phyloP scores from a whole-genome alignment of 73 alveolate genomes.

The Tetrahymena elliotti region DNA sequence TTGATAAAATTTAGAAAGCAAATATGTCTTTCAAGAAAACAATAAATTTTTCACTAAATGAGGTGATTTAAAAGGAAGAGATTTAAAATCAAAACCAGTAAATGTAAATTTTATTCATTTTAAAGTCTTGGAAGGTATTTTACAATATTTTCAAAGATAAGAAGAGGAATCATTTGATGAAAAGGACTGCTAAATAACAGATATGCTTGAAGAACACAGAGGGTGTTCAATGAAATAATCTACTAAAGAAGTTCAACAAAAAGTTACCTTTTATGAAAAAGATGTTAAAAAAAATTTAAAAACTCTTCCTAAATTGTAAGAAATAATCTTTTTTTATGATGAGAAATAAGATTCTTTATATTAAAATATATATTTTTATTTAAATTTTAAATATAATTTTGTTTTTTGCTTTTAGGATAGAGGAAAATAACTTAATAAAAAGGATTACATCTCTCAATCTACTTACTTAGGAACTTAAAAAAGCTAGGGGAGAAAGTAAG shows the following conservation, averaged over 20 bases:
- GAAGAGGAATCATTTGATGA: not conserved
- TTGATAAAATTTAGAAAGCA: not conserved
- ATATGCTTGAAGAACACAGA: not conserved
- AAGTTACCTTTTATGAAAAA: not conserved
- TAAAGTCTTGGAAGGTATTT: not conserved
- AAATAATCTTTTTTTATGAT: not conserved
- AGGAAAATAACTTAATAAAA: not conserved
- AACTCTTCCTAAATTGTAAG: not conserved
- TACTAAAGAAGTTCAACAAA: not conserved
- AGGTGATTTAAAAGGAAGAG: not conserved
- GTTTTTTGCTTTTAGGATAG: not conserved
- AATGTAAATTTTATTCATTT: not conserved
- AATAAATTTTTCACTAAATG: not conserved
- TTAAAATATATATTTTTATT: too few species aligned
- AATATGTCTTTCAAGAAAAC: not conserved
- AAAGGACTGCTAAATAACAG: not conserved
- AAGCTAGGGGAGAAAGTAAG: not conserved
- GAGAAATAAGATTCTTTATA: too few species aligned
- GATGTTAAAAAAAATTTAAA: not conserved
- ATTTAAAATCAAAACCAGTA: not conserved
- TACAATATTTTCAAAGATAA: not conserved
- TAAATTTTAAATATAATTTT: too few species aligned
- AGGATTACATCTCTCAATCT: not conserved
- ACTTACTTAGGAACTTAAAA: not conserved
- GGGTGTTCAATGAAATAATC: not conserved